phyloP scores from a whole-genome alignment of 345 rosid genomes.

The Salix arbutifolia region DNA sequence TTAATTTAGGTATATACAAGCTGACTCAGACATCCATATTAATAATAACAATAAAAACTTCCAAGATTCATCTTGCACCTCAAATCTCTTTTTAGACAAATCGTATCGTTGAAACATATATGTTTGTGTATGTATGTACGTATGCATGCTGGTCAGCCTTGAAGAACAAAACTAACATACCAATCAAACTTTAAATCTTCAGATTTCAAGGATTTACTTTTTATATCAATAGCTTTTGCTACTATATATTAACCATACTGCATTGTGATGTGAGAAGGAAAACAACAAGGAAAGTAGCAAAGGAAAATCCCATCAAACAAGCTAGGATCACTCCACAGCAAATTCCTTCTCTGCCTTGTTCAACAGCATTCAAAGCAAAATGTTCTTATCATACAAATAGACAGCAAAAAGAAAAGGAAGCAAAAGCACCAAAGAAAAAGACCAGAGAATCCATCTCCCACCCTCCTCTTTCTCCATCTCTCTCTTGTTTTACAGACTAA shows the following conservation, averaged over 20 bases:
- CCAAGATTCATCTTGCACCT: too few species aligned
- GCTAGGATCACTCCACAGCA: background rate
- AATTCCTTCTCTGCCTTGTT: background rate
- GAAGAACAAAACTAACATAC: too few species aligned
- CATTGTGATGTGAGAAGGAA: background rate
- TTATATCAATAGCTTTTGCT: too few species aligned
- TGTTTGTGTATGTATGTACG: too few species aligned
- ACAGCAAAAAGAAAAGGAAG: conserved; percentile 1
- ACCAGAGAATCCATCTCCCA: background rate
- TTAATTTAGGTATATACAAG: rapidly evolving
- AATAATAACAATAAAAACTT: too few species aligned
- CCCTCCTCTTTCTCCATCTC: background rate
- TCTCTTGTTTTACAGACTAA: conserved; percentile 10
- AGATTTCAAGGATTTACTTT: too few species aligned
- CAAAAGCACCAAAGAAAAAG: background rate
- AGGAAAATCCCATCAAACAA: background rate
- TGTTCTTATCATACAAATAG: background rate
- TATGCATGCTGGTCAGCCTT: too few species aligned
- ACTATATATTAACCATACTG: too few species aligned
- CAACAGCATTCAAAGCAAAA: background rate
- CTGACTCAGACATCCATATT: too few species aligned
- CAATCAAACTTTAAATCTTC: too few species aligned
- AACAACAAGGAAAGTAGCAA: background rate
- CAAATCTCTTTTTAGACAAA: too few species aligned
- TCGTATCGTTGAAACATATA: too few species aligned